phyloP scores from a whole-genome alignment of 2,329 filamentous ascomycete genomes.

The Diaporthe australafricana region DNA sequence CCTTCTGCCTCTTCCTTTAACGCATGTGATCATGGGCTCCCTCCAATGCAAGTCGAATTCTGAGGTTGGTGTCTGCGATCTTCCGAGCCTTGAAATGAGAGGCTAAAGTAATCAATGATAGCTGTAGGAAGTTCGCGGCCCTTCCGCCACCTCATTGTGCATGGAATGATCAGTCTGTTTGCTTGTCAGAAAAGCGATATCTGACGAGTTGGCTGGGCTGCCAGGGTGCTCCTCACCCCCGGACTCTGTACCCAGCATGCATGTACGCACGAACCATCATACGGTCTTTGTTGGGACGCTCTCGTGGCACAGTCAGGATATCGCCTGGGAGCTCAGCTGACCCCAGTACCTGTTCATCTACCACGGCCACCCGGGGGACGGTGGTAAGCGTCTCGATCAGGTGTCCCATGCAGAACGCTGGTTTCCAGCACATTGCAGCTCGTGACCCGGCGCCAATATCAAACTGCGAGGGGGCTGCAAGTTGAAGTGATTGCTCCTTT shows the following conservation, averaged over 20 bases:
- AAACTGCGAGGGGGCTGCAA: not conserved
- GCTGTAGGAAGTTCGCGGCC: conserved; percentile 11
- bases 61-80: not conserved
- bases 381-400: conserved; percentile 24
- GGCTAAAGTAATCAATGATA: not conserved
- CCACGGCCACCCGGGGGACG: not conserved
- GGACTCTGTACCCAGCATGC: not conserved
- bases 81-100: not conserved
- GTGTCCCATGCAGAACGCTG: conserved; percentile 23
- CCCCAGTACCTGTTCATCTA: conserved; percentile 1
- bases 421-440: conserved; percentile 25
- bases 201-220: conserved; percentile 26
- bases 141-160: conserved; percentile 30
- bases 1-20: not conserved
- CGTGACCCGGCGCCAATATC: conserved; percentile 19
- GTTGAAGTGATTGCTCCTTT: conserved; percentile 11
- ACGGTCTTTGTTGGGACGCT: conserved; percentile 1
- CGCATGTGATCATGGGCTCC: not conserved
- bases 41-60: not conserved
- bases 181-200: conserved; percentile 31
- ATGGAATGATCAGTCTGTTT: conserved; percentile 25
- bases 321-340: conserved; percentile 9
- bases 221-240: conserved; percentile 6
- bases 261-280: conserved; percentile 23
- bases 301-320: conserved; percentile 9